Percentiles rank a stretch among this genome's conserved stretches.
Conservation (phyloP, 2,329 filamentous ascomycete genomes). For the Zymoseptoria tritici region DNA sequence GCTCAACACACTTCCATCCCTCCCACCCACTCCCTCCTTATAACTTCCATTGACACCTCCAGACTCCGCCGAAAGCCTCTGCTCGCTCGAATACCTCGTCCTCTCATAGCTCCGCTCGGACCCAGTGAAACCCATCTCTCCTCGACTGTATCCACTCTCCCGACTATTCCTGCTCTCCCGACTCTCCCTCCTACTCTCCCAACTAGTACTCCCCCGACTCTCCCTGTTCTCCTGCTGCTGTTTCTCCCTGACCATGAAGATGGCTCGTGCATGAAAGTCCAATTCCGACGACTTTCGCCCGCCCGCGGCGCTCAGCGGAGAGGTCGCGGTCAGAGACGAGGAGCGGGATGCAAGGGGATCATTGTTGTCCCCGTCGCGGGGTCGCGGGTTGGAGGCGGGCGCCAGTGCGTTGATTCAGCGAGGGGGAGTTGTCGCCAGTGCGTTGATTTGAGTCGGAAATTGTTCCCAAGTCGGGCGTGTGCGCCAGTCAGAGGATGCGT, state of each 20-base stretch:
- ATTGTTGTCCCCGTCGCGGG: constrained; percentile 26
- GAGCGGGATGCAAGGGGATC: constrained; percentile 4
- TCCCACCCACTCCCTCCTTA: constrained; percentile 29
- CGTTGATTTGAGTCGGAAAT: neutral
- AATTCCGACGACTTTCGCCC: constrained; percentile 25
- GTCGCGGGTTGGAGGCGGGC: constrained; percentile 15
- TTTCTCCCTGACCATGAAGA: constrained; percentile 38
- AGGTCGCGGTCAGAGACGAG: constrained; percentile 5
- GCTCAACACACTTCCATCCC: constrained; percentile 23
- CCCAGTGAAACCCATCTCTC: neutral
- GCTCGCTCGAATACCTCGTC: neutral
- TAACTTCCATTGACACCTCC: constrained; percentile 34
- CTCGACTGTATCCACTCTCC: neutral
- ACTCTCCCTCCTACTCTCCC: no score
- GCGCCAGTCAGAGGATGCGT: neutral
- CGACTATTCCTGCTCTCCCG: constrained; percentile 26
- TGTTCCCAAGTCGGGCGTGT: neutral
- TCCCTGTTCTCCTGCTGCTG: constrained; percentile 25
- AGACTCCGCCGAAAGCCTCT: constrained; percentile 19
- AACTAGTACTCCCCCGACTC: neutral
- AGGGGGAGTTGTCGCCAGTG: constrained; percentile 22
- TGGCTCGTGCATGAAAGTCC: constrained; percentile 25
- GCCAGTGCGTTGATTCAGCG: constrained; percentile 18
- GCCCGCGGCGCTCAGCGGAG: constrained; percentile 6
- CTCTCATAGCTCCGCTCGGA: neutral